Evolutionary conservation across 108 stramenopile species (phyloP).

Genomic region (Fragilaria crotonensis): DNA sequence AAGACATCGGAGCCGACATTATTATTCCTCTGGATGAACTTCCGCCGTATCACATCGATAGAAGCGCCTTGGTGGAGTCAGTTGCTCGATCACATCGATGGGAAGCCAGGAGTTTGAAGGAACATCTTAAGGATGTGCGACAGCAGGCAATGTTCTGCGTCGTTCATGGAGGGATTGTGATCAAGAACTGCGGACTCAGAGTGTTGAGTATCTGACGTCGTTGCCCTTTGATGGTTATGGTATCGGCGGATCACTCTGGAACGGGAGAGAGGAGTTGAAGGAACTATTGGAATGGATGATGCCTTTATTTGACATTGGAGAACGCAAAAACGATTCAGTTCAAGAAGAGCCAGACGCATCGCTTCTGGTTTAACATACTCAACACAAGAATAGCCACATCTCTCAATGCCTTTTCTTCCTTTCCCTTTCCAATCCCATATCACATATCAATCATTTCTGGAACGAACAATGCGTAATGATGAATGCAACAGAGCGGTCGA

Average conservation of each 20-base stretch:
- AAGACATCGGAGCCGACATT: conserved; percentile 87
- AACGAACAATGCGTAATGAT: too few relatives aligned
- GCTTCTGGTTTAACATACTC: too few relatives aligned
- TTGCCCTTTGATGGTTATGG: conserved; percentile 91
- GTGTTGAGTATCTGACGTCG: conserved; percentile 80
- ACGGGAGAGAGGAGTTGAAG: conserved; percentile 74
- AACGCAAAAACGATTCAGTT: too few relatives aligned
- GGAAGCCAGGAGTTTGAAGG: conserved; percentile 81
- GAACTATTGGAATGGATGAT: conserved; percentile 85
- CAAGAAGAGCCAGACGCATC: too few relatives aligned
- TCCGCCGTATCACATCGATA: conserved; percentile 83
- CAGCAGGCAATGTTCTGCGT: conserved; percentile 92
- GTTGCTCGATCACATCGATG: conserved; percentile 88
- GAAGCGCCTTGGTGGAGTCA: conserved; percentile 42
- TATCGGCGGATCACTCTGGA: conserved; percentile 88
- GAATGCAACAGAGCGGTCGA: too few relatives aligned
- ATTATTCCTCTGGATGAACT: conserved; percentile 94
- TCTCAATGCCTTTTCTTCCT: too few relatives aligned
- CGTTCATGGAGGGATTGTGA: conserved; percentile 90
- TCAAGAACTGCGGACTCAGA: conserved; percentile 58
- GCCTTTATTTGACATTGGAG: conserved; percentile 66
- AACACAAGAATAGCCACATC: too few relatives aligned
- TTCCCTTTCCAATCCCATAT: too few relatives aligned
- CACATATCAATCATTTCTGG: too few relatives aligned
- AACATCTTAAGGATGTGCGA: conserved; percentile 71